Conservation (phyloP, 805 yeast genomes). For the Kuraishia piskuri region DNA sequence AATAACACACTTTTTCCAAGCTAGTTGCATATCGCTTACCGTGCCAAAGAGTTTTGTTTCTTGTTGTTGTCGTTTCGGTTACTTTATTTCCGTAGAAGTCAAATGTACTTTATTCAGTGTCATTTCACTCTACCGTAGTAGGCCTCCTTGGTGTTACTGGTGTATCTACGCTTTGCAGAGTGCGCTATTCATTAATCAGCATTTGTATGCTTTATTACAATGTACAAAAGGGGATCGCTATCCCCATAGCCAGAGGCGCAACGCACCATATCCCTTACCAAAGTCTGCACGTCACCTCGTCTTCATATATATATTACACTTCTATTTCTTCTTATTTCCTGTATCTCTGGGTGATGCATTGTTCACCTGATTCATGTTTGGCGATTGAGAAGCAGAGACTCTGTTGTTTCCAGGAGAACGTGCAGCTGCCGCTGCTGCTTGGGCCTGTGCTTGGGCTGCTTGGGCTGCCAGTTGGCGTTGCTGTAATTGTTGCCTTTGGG, state of each 20-base stretch:
- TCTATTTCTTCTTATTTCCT: not conserved
- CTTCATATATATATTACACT: conserved; percentile 5
- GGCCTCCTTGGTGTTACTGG: conserved; percentile 13
- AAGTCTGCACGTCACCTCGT: not conserved
- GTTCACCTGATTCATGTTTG: not conserved
- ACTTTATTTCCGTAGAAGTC: not conserved
- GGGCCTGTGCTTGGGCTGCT: conserved; percentile 4
- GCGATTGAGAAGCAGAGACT: conserved; percentile 17
- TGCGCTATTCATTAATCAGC: not conserved
- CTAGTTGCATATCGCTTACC: conserved; percentile 4
- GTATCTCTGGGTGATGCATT: not conserved
- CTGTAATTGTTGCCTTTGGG: conserved; percentile 7
- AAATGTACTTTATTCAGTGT: not conserved
- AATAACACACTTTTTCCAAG: conserved; percentile 10
- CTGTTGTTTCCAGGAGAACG: not conserved
- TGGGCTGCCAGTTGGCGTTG: conserved; percentile 6
- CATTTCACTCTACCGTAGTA: not conserved
- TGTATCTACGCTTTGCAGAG: not conserved
- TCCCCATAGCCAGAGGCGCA: not conserved
- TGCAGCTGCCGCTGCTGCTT: conserved; percentile 4
- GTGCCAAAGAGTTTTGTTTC: not conserved
- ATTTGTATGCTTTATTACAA: not conserved
- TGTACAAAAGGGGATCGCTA: not conserved
- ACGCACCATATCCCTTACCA: not conserved
- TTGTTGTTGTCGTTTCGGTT: conserved; percentile 1